These are phyloP conservation scores for Clavispora vitiphila DNA, from an alignment of 805 yeast species.

Conservation along the genomic window DNA sequence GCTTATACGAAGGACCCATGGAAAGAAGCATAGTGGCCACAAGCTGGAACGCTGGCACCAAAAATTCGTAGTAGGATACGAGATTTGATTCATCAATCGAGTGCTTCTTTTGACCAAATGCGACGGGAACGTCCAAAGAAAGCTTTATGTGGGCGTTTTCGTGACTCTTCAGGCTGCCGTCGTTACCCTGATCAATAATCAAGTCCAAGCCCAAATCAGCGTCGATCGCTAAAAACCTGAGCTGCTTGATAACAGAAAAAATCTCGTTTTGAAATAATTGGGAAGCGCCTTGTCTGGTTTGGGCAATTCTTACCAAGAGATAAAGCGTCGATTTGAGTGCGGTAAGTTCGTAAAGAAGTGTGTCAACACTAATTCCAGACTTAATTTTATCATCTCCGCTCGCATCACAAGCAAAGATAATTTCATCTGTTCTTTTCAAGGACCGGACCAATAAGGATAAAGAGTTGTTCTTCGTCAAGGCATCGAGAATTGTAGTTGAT, in stretches of 20 bases:
- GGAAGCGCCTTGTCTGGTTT: slow-evolving; percentile 71
- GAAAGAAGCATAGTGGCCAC: slow-evolving; percentile 63
- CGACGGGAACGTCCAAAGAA: slow-evolving; percentile 49
- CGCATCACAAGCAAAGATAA: slow-evolving; percentile 35
- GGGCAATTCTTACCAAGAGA: slow-evolving; percentile 69
- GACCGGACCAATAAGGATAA: slow-evolving; percentile 61
- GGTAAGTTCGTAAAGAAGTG: slow-evolving; percentile 67
- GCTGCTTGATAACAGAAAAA: slow-evolving; percentile 54
- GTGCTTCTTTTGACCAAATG: slow-evolving; percentile 17
- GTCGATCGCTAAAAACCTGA: slow-evolving; percentile 58
- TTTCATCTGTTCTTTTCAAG: slow-evolving; percentile 63
- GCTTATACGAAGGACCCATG: slow-evolving; percentile 70
- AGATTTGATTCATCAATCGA: slow-evolving; percentile 10
- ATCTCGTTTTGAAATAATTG: slow-evolving; percentile 71
- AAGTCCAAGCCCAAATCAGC: slow-evolving; percentile 73
- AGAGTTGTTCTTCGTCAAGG: slow-evolving; percentile 61
- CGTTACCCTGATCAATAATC: slow-evolving; percentile 20
- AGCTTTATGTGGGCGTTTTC: slow-evolving; percentile 39
- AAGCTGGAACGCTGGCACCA: slow-evolving; percentile 71
- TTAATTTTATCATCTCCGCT: slow-evolving; percentile 7
- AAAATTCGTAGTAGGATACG: slow-evolving; percentile 59
- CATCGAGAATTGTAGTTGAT: slow-evolving; percentile 50
- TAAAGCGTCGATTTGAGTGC: slow-evolving; percentile 69
- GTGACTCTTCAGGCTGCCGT: slow-evolving; percentile 12
- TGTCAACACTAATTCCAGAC: slow-evolving; percentile 41